Evolutionary conservation across 495 filamentous ascomycete genomes (phyloP).

Genomic region (Penicillium bovifimosum): DNA sequence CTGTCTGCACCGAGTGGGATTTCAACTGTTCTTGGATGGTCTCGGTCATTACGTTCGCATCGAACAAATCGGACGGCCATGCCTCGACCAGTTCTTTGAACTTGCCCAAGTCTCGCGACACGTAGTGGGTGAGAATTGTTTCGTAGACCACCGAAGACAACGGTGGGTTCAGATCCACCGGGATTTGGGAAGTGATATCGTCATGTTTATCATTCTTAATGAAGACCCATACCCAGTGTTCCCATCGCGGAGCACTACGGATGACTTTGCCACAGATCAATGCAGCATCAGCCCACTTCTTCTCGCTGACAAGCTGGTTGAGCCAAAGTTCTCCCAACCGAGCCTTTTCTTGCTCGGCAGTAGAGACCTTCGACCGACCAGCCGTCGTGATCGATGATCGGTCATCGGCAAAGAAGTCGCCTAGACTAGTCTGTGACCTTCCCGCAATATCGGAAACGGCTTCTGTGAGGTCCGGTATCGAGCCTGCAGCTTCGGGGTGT

Average conservation of each 20-base stretch:
- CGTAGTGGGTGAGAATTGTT: conserved; percentile 77
- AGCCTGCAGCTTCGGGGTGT: conserved; percentile 55
- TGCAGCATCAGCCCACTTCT: conserved; percentile 73
- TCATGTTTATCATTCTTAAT: conserved; percentile 77
- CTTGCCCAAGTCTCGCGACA: conserved; percentile 58
- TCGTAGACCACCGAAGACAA: conserved; percentile 84
- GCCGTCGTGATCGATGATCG: conserved; percentile 52
- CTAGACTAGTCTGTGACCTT: conserved; percentile 50
- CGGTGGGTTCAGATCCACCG: conserved; percentile 67
- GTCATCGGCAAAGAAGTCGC: conserved; percentile 77
- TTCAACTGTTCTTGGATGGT: conserved; percentile 71
- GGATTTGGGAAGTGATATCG: conserved; percentile 82
- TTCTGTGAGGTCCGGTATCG: conserved; percentile 41
- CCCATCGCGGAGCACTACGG: conserved; percentile 74
- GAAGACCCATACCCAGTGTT: conserved; percentile 90
- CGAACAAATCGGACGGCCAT: conserved; percentile 83
- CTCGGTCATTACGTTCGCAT: conserved; percentile 60
- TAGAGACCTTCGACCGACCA: conserved; percentile 43
- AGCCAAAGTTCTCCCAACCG: conserved; percentile 91
- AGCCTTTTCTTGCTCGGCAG: conserved; percentile 82
- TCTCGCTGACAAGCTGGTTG: conserved; percentile 66
- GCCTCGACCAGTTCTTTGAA: conserved; percentile 74
- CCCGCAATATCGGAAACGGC: conserved; percentile 50
- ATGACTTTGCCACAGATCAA: conserved; percentile 75
- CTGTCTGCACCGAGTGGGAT: conserved; percentile 59